A percentile compares a stretch with the other conserved stretches of the same genome.
Conservation (phyloP, 805 yeast genomes). For the Scheffersomyces stipitis region DNA sequence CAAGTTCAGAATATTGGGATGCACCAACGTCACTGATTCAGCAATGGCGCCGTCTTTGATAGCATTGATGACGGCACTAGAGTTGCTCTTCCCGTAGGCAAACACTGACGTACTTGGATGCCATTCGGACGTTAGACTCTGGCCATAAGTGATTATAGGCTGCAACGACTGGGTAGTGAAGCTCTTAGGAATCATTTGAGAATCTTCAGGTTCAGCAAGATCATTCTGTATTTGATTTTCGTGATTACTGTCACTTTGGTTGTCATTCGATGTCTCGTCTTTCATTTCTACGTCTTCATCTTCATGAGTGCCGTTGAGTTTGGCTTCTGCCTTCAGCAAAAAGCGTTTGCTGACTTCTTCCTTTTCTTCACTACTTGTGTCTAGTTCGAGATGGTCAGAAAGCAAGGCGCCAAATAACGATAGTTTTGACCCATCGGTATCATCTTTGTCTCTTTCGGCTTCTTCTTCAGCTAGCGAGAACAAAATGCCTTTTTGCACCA, state of each 20-base stretch:
- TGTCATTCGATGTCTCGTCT: slow-evolving; percentile 1
- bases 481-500: slow-evolving; percentile 84
- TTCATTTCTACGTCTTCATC: slow-evolving; percentile 1
- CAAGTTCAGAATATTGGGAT: slow-evolving; percentile 21
- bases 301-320: slow-evolving; percentile 1
- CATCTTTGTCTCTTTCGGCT: slow-evolving; percentile 35
- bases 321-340: slow-evolving; percentile 10
- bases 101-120: slow-evolving; percentile 50
- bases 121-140: slow-evolving; percentile 54
- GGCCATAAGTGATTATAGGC: slow-evolving; percentile 38
- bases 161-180: slow-evolving; percentile 36
- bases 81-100: slow-evolving; percentile 55
- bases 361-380: slow-evolving; percentile 2
- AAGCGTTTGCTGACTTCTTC: slow-evolving; percentile 6
- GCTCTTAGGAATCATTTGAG: not conserved
- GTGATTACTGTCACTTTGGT: not conserved
- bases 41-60: slow-evolving; percentile 26
- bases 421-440: slow-evolving; percentile 10
- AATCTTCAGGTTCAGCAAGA: not conserved
- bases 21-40: slow-evolving; percentile 29
- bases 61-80: slow-evolving; percentile 46
- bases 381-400: slow-evolving; percentile 29
- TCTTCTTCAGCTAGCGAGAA: slow-evolving; percentile 69
- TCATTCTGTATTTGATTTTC: not conserved
- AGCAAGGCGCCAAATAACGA: slow-evolving; percentile 53